Evolutionary conservation across 176 grass and related monocot genomes (phyloP).

Genomic region (Oryza coarctata): DNA sequence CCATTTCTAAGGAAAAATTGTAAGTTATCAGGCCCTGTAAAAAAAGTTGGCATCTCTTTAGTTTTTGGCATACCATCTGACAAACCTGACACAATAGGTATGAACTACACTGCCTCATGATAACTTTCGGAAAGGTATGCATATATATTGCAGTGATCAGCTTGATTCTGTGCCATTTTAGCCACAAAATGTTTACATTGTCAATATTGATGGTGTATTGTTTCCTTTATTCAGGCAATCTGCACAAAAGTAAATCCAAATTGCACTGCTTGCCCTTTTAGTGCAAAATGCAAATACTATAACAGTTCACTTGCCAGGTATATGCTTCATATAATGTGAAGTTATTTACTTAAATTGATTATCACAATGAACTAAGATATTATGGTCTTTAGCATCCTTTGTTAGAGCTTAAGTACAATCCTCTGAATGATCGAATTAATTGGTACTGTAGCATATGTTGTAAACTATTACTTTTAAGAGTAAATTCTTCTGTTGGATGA

Average conservation of each 20-base stretch:
- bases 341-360: constrained; percentile 25
- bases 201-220: constrained; percentile 19
- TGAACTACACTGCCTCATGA: constrained; percentile 58
- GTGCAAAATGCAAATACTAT: constrained; percentile 41
- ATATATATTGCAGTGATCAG: not conserved
- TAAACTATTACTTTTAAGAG: not conserved
- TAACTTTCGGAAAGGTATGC: constrained; percentile 65
- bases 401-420: not conserved
- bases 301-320: constrained; percentile 45
- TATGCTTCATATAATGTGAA: constrained; percentile 25
- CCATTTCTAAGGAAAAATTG: constrained; percentile 51
- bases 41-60: not conserved
- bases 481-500: not conserved
- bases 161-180: not conserved
- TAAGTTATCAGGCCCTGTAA: constrained; percentile 27
- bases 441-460: not conserved
- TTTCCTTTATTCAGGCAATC: constrained; percentile 35
- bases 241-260: constrained; percentile 55
- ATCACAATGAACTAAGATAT: not conserved
- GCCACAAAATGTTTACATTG: constrained; percentile 1
- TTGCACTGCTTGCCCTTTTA: constrained; percentile 51
- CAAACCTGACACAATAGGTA: constrained; percentile 44
- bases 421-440: constrained; percentile 14
- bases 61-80: constrained; percentile 32
- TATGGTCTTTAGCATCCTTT: not conserved